These are phyloP conservation scores for Dothideomycetes sp. DNA, from an alignment of 2,329 filamentous ascomycete species.

Conservation along the genomic window DNA sequence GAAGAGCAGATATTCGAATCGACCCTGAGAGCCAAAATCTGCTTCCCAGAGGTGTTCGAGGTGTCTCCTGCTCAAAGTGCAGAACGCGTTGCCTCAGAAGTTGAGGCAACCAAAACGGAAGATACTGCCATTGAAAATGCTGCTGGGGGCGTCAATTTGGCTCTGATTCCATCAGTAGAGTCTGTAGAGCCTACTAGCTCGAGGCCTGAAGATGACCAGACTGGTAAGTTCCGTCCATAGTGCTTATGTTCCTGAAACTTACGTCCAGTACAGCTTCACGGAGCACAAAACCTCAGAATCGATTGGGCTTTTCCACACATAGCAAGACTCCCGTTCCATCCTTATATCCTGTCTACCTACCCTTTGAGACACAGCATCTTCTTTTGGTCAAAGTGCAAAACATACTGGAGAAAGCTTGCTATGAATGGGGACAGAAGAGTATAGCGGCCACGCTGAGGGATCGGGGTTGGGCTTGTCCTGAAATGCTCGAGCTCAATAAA, in stretches of 20 bases:
- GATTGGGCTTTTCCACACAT: background rate
- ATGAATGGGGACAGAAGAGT: background rate
- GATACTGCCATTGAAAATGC: too few relatives aligned
- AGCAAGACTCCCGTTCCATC: background rate
- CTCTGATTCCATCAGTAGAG: too few relatives aligned
- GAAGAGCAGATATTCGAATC: conserved; percentile 14
- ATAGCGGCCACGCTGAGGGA: background rate
- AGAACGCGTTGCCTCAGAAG: conserved; percentile 7
- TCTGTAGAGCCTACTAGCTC: too few relatives aligned
- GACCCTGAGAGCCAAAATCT: conserved; percentile 3
- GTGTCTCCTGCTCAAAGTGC: conserved; percentile 8
- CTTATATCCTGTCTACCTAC: background rate
- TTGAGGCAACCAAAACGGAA: background rate
- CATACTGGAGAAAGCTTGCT: background rate
- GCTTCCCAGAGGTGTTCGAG: conserved; percentile 14
- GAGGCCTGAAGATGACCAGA: too few relatives aligned
- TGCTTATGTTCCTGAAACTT: too few relatives aligned
- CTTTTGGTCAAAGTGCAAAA: background rate
- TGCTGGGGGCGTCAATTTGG: too few relatives aligned
- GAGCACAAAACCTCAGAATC: background rate
- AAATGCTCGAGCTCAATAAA: background rate
- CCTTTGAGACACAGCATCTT: background rate
- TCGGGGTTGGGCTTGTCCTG: background rate
- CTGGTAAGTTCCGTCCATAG: too few relatives aligned
- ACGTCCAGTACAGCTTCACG: too few relatives aligned